phyloP scores from a whole-genome alignment of 352 stramenopile species.

The Pythium brachiatum region DNA sequence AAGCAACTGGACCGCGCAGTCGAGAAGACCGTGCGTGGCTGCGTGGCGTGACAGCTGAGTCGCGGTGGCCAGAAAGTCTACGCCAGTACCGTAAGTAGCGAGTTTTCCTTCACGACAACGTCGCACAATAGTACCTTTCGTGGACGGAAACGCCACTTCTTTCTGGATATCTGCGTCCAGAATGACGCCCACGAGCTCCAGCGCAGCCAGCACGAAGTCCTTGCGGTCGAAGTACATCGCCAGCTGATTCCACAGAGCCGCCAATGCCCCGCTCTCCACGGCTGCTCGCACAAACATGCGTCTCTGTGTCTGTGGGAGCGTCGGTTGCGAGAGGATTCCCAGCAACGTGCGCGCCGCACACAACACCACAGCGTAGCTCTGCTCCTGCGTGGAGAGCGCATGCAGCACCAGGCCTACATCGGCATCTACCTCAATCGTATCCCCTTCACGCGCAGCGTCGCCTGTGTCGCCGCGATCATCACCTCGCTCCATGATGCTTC shows the following conservation, averaged over 20 bases:
- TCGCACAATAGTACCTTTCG: constrained; percentile 2
- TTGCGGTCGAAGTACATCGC: constrained; percentile 9
- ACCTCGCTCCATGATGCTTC: not conserved
- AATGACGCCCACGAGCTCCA: constrained; percentile 7
- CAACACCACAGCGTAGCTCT: constrained; percentile 31
- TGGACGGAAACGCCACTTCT: not conserved
- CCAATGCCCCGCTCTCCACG: constrained; percentile 7
- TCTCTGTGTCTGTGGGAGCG: not conserved
- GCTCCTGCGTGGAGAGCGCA: constrained; percentile 30
- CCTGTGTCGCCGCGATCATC: not conserved
- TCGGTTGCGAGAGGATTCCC: not conserved
- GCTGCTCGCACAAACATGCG: constrained; percentile 1
- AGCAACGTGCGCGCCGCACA: constrained; percentile 29
- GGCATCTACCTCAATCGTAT: constrained; percentile 17
- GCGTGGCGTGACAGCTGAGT: not conserved
- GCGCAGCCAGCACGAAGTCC: constrained; percentile 13
- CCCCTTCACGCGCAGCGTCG: not conserved
- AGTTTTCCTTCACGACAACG: no score
- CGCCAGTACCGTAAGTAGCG: no score
- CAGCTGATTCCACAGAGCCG: constrained; percentile 3
- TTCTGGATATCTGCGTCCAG: not conserved
- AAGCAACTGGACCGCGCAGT: constrained; percentile 7
- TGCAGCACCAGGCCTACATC: constrained; percentile 30
- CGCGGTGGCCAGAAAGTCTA: not conserved
- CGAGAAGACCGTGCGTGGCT: constrained; percentile 2